Conservation (phyloP, 108 stramenopile genomes). For the Cylindrotheca fusiformis region DNA sequence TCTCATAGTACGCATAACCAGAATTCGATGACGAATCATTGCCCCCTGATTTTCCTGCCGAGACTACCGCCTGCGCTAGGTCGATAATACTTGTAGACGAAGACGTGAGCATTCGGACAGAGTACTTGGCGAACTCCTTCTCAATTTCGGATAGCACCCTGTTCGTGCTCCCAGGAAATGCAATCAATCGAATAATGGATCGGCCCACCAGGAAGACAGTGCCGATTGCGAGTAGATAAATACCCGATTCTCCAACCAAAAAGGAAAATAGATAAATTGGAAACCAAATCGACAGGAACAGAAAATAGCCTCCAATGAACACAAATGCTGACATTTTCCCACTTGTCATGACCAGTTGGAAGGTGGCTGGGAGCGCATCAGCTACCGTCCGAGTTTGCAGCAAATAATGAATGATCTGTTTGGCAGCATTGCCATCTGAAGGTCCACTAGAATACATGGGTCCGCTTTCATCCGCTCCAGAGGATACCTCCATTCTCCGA, state of each 20-base stretch:
- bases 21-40: not conserved
- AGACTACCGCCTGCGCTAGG: conserved; percentile 25
- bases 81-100: conserved; percentile 47
- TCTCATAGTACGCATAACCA: conserved; percentile 18
- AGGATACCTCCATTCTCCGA: conserved; percentile 7
- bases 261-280: conserved; percentile 54
- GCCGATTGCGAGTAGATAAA: conserved; percentile 37
- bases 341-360: conserved; percentile 35
- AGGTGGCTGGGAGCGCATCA: conserved; percentile 37
- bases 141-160: conserved; percentile 73
- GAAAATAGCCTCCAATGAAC: conserved; percentile 32
- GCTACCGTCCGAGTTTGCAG: conserved; percentile 35
- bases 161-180: conserved; percentile 78
- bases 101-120: conserved; percentile 63
- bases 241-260: conserved; percentile 65
- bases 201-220: conserved; percentile 48
- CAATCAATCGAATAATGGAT: conserved; percentile 67
- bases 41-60: not conserved
- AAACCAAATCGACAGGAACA: conserved; percentile 42
- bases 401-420: conserved; percentile 3
- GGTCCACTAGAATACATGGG: not conserved
- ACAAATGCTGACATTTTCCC: conserved; percentile 39
- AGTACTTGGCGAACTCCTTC: conserved; percentile 77
- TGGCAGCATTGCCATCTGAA: not conserved
- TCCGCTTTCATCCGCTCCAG: not conserved